Base-by-base conservation (phyloP, 768 basidiomycete species). In the Vishniacozyma victoriae region DNA sequence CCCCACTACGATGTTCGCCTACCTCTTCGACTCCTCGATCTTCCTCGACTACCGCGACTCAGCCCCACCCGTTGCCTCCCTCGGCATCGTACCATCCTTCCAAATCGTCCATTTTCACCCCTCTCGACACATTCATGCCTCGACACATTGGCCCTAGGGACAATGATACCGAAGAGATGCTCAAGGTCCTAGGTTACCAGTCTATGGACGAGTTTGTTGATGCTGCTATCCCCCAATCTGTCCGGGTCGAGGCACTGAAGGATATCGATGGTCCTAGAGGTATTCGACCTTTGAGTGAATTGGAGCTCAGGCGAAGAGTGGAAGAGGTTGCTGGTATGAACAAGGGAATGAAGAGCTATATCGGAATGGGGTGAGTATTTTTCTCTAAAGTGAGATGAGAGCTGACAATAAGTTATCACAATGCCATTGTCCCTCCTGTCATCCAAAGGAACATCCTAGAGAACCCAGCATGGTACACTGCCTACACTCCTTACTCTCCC, bases 381-480 rank as follows among this genome's bases (percentile, higher is more conserved):
- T 19, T 18, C 20, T 19, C 16, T n/a, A 19, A 11, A 37, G 20
- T 27, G 23, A 41, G 50, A 41, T 50, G 48, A 55, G 23, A 13
- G 15, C 19, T 20, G 4, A 31, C 14, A 2, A 20, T 36, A 6
- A 12, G 64, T 7, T 99, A 95, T 73, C 87, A 92, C 67, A 83
- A 83, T 57, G 89, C 91, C 3, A 87, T 93, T 38, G 87, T 93
- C 4, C 92, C 92, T n/a, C 86, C 87, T 6, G 89, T 95, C 41
- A 89, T 95, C 72, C 77, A 93, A 60, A 84, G 92, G 54, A 95
- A 93, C 48, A 68, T 73, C 36, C 60, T 75, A 48, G 92, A 99
- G 73, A 97, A 93, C 67, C 93, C 91, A 22, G 88, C 86, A 3
- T 99, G 93, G 93, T 97, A 96, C 72, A 96, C 92, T 5, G 88